phyloP scores from a whole-genome alignment of 345 rosid genomes.

The Rhodomyrtus tomentosa region DNA sequence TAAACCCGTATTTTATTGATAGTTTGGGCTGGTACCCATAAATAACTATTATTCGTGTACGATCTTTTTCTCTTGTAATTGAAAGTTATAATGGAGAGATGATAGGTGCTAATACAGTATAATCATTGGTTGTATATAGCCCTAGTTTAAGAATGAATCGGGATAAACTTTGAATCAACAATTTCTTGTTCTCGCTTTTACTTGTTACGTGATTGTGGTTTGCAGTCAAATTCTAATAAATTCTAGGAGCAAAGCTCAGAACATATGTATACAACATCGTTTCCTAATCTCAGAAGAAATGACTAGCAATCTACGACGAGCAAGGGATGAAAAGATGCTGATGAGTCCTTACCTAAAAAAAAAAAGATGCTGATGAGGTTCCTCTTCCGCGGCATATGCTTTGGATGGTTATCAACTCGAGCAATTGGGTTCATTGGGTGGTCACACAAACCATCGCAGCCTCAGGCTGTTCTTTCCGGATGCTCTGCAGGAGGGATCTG shows the following conservation, averaged over 20 bases:
- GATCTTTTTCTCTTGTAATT: too few species aligned
- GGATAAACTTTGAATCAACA: too few species aligned
- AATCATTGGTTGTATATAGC: too few species aligned
- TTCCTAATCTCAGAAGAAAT: background rate
- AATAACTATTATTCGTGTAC: too few species aligned
- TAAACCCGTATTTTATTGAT: too few species aligned
- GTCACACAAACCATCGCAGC: background rate
- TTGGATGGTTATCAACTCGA: background rate
- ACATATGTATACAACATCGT: background rate
- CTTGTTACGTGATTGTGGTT: too few species aligned
- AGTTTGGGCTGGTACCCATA: too few species aligned
- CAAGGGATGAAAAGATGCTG: background rate
- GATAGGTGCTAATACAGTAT: too few species aligned
- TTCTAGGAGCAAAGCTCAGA: background rate
- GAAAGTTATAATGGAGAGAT: too few species aligned
- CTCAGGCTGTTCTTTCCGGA: background rate
- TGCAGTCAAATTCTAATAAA: background rate
- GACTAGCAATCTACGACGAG: background rate
- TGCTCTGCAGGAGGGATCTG: background rate
- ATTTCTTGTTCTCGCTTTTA: too few species aligned
- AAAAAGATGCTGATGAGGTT: background rate
- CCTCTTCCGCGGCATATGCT: background rate
- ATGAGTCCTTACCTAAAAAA: too few species aligned
- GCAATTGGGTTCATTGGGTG: background rate
- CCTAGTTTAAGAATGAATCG: too few species aligned